These are phyloP conservation scores for Zygosaccharomyces sapae DNA, from an alignment of 1,139 yeast species.

Conservation along the genomic window DNA sequence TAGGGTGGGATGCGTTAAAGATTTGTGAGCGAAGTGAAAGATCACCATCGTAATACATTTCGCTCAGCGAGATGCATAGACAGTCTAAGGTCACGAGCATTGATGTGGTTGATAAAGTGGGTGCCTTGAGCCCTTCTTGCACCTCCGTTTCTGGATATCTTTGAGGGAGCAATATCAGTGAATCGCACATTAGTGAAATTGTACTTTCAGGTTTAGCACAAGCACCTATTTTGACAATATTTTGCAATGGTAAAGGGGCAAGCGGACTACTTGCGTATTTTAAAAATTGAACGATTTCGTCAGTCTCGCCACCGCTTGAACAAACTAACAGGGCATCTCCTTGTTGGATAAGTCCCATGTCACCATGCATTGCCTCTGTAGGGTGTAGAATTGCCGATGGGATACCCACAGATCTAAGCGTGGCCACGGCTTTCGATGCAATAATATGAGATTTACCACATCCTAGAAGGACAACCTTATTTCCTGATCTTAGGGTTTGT, in stretches of 20 bases:
- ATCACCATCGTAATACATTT: conserved; percentile 55
- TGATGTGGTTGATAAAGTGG: conserved; percentile 78
- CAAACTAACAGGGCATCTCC: conserved; percentile 58
- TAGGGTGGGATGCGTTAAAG: conserved; percentile 78
- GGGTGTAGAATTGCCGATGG: conserved; percentile 72
- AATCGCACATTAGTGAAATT: conserved; percentile 15
- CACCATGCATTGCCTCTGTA: conserved; percentile 87
- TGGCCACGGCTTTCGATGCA: conserved; percentile 76
- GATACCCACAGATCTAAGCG: conserved; percentile 73
- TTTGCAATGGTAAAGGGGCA: conserved; percentile 23
- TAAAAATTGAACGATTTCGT: conserved; percentile 51
- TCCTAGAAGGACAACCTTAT: conserved; percentile 68
- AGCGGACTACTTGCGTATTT: conserved; percentile 11
- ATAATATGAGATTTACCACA: conserved; percentile 83
- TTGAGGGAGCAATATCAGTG: conserved; percentile 19
- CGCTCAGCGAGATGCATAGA: conserved; percentile 66
- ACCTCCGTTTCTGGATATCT: conserved; percentile 57
- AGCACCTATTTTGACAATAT: conserved; percentile 16
- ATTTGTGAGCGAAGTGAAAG: conserved; percentile 47
- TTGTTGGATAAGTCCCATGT: conserved; percentile 62
- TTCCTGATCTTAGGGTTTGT: conserved; percentile 4
- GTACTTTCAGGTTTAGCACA: conserved; percentile 18
- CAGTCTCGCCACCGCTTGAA: conserved; percentile 79
- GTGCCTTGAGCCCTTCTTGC: conserved; percentile 83
- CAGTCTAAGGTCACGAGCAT: conserved; percentile 77